These are phyloP conservation scores for Wickerhamiella parazyma DNA, from an alignment of 805 yeast species.

Conservation along the genomic window DNA sequence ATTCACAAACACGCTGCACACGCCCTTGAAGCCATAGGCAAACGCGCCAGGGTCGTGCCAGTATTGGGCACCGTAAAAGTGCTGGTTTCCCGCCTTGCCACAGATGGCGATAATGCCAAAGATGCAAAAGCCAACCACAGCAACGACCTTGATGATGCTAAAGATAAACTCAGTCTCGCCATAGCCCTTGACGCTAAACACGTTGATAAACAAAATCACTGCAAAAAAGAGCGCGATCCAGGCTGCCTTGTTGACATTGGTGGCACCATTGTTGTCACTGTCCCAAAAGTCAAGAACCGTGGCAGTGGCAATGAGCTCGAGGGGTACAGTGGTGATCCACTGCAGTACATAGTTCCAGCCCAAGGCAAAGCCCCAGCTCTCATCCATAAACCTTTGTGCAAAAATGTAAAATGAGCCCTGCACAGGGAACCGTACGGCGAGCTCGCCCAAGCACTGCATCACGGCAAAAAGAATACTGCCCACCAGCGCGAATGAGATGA, in stretches of 20 bases:
- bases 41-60: constrained; percentile 32
- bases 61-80: constrained; percentile 39
- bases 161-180: constrained; percentile 50
- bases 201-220: constrained; percentile 31
- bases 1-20: constrained; percentile 50
- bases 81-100: constrained; percentile 46
- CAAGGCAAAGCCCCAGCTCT: constrained; percentile 47
- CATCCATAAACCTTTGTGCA: constrained; percentile 44
- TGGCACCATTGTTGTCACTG: constrained; percentile 44
- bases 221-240: constrained; percentile 39
- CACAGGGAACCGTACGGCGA: constrained; percentile 48
- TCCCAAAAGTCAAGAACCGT: constrained; percentile 38
- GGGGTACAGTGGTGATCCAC: constrained; percentile 43
- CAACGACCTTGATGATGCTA: constrained; percentile 38
- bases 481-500: constrained; percentile 33
- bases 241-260: constrained; percentile 33
- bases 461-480: constrained; percentile 45
- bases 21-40: constrained; percentile 52
- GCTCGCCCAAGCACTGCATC: constrained; percentile 46
- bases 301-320: constrained; percentile 46
- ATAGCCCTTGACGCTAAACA: constrained; percentile 38
- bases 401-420: constrained; percentile 42
- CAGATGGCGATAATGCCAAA: constrained; percentile 39
- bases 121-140: constrained; percentile 41
- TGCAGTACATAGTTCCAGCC: constrained; percentile 52